Conservation (phyloP, 306 rosid genomes). For the Neltuma alba region DNA sequence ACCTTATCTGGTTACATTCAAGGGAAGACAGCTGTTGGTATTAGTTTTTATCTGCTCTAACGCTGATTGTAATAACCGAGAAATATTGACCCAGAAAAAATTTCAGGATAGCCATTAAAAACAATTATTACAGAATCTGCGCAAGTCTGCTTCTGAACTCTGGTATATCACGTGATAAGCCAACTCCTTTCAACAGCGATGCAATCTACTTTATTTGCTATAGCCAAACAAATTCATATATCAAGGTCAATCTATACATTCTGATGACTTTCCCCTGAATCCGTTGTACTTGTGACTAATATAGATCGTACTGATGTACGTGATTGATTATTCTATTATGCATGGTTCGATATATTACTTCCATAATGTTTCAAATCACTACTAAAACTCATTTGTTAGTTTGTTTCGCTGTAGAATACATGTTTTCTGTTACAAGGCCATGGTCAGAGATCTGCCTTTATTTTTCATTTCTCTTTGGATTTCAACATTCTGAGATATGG, state of each 20-base stretch:
- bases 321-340: neutral
- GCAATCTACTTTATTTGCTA: neutral
- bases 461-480: neutral
- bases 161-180: neutral
- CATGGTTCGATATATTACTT: neutral
- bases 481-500: slow-evolving; percentile 26
- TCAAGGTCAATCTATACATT: neutral
- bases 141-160: neutral
- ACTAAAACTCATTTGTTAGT: neutral
- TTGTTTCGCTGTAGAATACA: neutral
- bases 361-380: neutral
- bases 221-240: neutral
- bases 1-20: neutral
- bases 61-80: neutral
- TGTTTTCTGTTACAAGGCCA: neutral
- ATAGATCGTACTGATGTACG: neutral
- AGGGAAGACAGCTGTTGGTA: neutral
- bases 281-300: neutral
- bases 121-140: neutral
- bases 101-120: neutral
- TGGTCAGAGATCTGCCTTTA: neutral
- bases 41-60: neutral
- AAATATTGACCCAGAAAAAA: neutral
- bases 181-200: neutral
- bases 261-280: neutral